Base-by-base conservation (phyloP, 148 eudicot genomes). In the Heliamphora exappendiculata region DNA sequence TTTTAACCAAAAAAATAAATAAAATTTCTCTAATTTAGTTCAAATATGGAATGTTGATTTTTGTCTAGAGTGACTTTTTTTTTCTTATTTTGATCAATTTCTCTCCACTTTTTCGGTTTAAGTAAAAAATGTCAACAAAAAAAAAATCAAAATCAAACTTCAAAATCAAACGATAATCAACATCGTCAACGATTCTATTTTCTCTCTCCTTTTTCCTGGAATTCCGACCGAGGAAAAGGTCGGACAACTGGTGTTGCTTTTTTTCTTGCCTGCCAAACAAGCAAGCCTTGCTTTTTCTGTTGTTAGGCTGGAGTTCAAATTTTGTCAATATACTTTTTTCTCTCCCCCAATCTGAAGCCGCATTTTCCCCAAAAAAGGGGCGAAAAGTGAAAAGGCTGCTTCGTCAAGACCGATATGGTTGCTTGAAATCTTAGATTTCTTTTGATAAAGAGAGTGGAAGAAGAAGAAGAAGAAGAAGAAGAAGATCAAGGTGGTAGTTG, bases 371-470 rank as follows among this genome's bases (percentile, higher is more conserved):
- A 33, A 33, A 0, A 19, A 37, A 19, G 42, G 19, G 26, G 5
- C 3, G 17, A 45, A n/a, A 53, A 50, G 50, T 17, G 1, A 17
- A 71, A 51, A 64, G 16, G 42, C 63, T 54, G 53, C 44, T 72
- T 72, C 24, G 41, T 20, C 42, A 71, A 7, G 74, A 24, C 16
- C 24, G 24, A 71, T 29, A 65, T n/a, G n/a, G 26, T 19, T 70
- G 5, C 16, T 41, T 51, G 26, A 51, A 75, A 22, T 33, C 55
- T 63, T 74, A 9, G 77, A 59, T 81, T 29, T 75, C 66, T 36
- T 66, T 66, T 13, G 72, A 34, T 67, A 34, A 58, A 78, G 78
- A 81, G 29, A 42, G 8, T 0, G 47, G 31, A 82, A 58, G 34
- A 44, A 64, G 47, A 69, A 67, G 10, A 19, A 58, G 12, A 12